Percentiles rank a stretch among this genome's conserved stretches.
Evolutionary conservation across 140 eudicot genomes (phyloP).

Genomic region (Anethum foeniculum): DNA sequence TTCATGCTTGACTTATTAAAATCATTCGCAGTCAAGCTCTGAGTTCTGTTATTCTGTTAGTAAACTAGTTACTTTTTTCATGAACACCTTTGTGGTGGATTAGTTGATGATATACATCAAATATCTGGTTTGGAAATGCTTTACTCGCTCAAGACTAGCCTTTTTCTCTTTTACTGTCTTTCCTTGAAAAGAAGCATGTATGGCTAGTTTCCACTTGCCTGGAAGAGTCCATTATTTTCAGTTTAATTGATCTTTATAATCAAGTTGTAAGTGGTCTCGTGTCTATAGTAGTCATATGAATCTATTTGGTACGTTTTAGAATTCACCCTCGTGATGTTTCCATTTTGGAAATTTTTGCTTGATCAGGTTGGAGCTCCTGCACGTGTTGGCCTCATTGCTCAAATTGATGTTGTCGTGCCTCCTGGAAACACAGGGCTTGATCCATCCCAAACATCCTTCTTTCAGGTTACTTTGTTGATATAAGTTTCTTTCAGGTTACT

Average conservation of each 20-base stretch:
- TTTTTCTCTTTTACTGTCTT: not conserved
- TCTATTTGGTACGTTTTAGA: not conserved
- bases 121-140: not conserved
- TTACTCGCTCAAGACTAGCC: not conserved
- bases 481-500: constrained; percentile 39
- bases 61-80: not conserved
- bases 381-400: constrained; percentile 67
- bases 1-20: not conserved
- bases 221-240: not conserved
- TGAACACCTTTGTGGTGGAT: not conserved
- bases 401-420: constrained; percentile 53
- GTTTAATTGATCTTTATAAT: not conserved
- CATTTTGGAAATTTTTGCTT: not conserved
- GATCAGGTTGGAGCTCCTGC: constrained; percentile 72
- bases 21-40: not conserved
- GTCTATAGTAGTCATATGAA: not conserved
- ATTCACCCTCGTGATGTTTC: not conserved
- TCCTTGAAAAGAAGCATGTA: not conserved
- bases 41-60: not conserved
- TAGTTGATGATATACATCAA: not conserved
- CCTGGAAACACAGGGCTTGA: constrained; percentile 75
- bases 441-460: constrained; percentile 67
- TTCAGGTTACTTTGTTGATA: constrained; percentile 32
- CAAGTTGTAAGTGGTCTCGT: not conserved
- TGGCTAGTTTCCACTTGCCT: not conserved